A percentile compares a stretch with the other conserved stretches of the same genome.
These are phyloP conservation scores for Cryptococcus amylolentus DNA, from an alignment of 1,284 basidiomycete genomes.

Conservation along the genomic window DNA sequence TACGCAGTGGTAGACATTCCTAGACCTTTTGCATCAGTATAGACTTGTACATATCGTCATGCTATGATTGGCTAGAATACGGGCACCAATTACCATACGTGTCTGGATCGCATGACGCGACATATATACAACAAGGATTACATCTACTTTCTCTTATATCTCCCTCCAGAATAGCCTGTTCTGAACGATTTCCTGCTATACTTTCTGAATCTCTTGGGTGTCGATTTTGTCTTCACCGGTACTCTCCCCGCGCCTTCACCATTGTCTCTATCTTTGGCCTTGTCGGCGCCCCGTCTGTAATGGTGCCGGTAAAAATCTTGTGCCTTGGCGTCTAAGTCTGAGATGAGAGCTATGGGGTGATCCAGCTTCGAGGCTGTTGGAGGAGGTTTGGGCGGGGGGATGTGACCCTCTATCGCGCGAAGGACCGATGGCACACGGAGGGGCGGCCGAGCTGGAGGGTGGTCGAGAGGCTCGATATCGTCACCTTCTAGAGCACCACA, in stretches of 20 bases:
- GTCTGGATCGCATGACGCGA: too few relatives aligned
- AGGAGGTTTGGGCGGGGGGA: neutral
- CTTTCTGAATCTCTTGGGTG: neutral
- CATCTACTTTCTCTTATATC: constrained; percentile 10
- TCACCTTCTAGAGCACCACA: too few relatives aligned
- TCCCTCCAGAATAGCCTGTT: neutral
- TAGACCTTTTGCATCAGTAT: too few relatives aligned
- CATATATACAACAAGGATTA: neutral
- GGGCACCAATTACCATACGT: too few relatives aligned
- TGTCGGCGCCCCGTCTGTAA: constrained; percentile 32
- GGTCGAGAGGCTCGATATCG: too few relatives aligned
- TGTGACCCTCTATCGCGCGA: neutral
- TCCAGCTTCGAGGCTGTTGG: neutral
- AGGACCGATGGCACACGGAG: neutral
- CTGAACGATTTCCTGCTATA: neutral
- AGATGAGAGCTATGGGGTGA: constrained; percentile 7
- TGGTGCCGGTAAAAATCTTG: constrained; percentile 32
- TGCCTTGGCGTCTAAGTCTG: constrained; percentile 13
- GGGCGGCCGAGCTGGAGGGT: neutral
- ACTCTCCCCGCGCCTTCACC: neutral
- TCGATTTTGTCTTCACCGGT: constrained; percentile 1
- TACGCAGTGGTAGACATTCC: too few relatives aligned
- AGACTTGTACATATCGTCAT: too few relatives aligned
- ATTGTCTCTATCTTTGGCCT: constrained; percentile 1
- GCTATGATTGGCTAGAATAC: too few relatives aligned